Percentiles rank a stretch among this genome's conserved stretches.
These are phyloP conservation scores for Russula sp. DNA, from an alignment of 768 basidiomycete genomes.

Conservation along the genomic window DNA sequence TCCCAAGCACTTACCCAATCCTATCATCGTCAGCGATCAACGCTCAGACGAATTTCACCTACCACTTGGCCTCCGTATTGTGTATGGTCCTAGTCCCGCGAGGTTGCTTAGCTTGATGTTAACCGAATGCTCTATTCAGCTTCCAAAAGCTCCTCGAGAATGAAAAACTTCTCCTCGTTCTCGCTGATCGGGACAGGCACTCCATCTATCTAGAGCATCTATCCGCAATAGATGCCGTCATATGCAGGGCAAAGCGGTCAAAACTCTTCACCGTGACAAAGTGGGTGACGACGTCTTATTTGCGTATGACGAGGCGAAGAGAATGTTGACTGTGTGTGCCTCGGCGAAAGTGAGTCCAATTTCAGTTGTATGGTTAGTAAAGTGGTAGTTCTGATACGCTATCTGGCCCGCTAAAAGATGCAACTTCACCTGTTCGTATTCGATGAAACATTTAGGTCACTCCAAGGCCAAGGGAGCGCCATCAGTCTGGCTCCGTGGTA, in stretches of 20 bases:
- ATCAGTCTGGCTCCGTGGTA: slow-evolving; percentile 49
- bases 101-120: no score
- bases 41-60: slow-evolving; percentile 7
- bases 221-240: background rate
- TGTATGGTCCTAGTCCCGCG: slow-evolving; percentile 4
- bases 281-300: slow-evolving; percentile 46
- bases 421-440: slow-evolving; percentile 46
- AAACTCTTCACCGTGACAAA: slow-evolving; percentile 42
- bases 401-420: slow-evolving; percentile 27
- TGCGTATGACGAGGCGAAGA: slow-evolving; percentile 52
- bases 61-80: slow-evolving; percentile 7
- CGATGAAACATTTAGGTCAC: slow-evolving; percentile 44
- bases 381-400: background rate
- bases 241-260: background rate
- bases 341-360: slow-evolving; percentile 40
- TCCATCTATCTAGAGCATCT: slow-evolving; percentile 20
- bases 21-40: background rate
- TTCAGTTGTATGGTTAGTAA: background rate
- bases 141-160: slow-evolving; percentile 22
- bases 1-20: slow-evolving; percentile 9
- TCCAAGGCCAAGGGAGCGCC: slow-evolving; percentile 44
- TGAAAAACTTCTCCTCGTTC: slow-evolving; percentile 20
- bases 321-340: slow-evolving; percentile 48
- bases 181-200: slow-evolving; percentile 2
- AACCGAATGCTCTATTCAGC: background rate